Evolutionary conservation across 2,329 filamentous ascomycete genomes (phyloP).

Genomic region (Malbranchea cinnamomea): DNA sequence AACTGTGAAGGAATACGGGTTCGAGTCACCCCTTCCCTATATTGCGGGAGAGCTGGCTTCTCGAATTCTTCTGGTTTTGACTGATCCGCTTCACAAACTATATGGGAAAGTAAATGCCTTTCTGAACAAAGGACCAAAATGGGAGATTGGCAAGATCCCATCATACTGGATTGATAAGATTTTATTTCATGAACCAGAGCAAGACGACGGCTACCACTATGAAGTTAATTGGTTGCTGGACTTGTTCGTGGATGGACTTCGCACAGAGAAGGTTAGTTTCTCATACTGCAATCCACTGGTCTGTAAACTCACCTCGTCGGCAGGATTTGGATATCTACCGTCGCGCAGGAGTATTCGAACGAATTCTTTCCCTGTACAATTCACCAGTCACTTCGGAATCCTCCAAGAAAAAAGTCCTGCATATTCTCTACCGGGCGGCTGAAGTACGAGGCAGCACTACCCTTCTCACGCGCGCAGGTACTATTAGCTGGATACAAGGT

Average conservation of each 20-base stretch:
- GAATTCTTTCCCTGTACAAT: slow-evolving; percentile 52
- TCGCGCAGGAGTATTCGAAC: slow-evolving; percentile 55
- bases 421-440: slow-evolving; percentile 49
- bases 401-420: slow-evolving; percentile 47
- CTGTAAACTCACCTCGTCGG: neutral
- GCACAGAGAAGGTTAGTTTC: slow-evolving; percentile 36
- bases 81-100: slow-evolving; percentile 63
- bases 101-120: slow-evolving; percentile 80
- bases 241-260: slow-evolving; percentile 51
- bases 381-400: slow-evolving; percentile 48
- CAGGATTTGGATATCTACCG: slow-evolving; percentile 36
- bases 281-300: neutral
- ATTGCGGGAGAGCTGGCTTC: slow-evolving; percentile 62
- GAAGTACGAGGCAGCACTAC: slow-evolving; percentile 61
- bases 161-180: slow-evolving; percentile 53
- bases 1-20: slow-evolving; percentile 45
- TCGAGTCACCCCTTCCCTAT: slow-evolving; percentile 49
- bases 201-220: slow-evolving; percentile 57
- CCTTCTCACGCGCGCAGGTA: slow-evolving; percentile 61
- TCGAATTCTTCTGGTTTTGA: slow-evolving; percentile 53
- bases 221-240: slow-evolving; percentile 62
- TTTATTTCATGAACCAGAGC: slow-evolving; percentile 55
- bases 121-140: slow-evolving; percentile 60
- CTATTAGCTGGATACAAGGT: slow-evolving; percentile 59
- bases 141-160: slow-evolving; percentile 46